Evolutionary conservation across 306 rosid genomes (phyloP), one percentile per base, ranked within the genome.

Genomic region (Vicia faba): DNA sequence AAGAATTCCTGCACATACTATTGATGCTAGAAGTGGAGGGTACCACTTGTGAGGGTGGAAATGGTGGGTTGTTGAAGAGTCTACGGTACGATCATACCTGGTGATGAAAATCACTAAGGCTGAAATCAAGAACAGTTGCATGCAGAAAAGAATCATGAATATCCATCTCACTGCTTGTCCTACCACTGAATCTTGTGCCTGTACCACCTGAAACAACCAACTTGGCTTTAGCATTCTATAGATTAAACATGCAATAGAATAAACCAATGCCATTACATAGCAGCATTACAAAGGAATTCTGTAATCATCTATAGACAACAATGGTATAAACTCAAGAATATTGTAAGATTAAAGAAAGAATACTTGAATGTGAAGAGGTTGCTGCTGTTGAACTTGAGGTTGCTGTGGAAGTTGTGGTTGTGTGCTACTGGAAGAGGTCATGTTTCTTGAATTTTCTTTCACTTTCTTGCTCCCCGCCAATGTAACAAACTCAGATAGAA

Each of bases 31-130:
- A 69, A 85, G 45, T 20, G 87, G 96, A 50, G 86, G 84, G 33
- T 82, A 87, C 91, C 89, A 87, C 3, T 85, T 68, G 23, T 19
- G 0, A 4, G 89, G 87, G 54, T 59, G 87, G 63, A 92, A 85
- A 54, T 78, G 85, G 77, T 72, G 87, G n/a, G 65, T 68, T 49
- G n/a, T 68, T 49, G n/a, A 67, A 71, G 71, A 51, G 73, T 84
- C 26, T 3, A 71, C 62, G 51, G 54, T 58, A 19, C 82, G 82
- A 48, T 86, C 88, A 38, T 55, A 79, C 68, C 65, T 56, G 49
- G 77, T 51, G 14, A 86, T 75, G 58, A 75, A 72, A 63, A 85
- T 63, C 19, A 65, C 64, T 38, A 85, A 81, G 68, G 68, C 20
- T 13, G 82, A 25, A 31, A 81, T 72, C 36, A 84, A 64, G 33